These are phyloP conservation scores for Beta lomatogona DNA, from an alignment of 179 eudicot species.

Conservation along the genomic window DNA sequence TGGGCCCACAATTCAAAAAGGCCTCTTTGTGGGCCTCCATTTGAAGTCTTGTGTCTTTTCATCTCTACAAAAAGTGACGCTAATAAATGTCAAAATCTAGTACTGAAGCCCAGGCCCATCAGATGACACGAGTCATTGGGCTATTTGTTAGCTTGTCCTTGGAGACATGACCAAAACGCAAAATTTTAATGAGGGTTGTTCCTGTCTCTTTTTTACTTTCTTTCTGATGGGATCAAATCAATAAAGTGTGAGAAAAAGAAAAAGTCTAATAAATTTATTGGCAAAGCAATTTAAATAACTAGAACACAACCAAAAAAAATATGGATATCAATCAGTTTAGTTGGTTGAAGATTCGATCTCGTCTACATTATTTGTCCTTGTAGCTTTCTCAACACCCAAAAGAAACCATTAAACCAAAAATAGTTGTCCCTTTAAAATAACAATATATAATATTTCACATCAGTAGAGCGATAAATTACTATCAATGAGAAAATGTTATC, in stretches of 20 bases:
- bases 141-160: neutral
- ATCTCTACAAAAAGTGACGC: neutral
- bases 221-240: neutral
- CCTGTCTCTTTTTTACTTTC: neutral
- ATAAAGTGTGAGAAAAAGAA: neutral
- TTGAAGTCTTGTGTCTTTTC: neutral
- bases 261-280: no score
- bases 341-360: no score
- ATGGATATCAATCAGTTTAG: no score
- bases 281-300: no score
- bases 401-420: no score
- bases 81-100: neutral
- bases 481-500: no score
- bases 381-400: no score
- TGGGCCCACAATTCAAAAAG: neutral
- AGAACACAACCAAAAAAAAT: no score
- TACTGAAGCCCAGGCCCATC: constrained; percentile 1
- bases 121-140: neutral
- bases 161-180: neutral
- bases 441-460: no score
- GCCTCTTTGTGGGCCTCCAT: constrained; percentile 9
- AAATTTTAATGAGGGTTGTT: constrained; percentile 5
- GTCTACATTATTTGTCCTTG: no score
- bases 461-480: no score
- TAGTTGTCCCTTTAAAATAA: no score